Evolutionary conservation across 352 stramenopile species (phyloP).

Genomic region (Pythium brachiatum): DNA sequence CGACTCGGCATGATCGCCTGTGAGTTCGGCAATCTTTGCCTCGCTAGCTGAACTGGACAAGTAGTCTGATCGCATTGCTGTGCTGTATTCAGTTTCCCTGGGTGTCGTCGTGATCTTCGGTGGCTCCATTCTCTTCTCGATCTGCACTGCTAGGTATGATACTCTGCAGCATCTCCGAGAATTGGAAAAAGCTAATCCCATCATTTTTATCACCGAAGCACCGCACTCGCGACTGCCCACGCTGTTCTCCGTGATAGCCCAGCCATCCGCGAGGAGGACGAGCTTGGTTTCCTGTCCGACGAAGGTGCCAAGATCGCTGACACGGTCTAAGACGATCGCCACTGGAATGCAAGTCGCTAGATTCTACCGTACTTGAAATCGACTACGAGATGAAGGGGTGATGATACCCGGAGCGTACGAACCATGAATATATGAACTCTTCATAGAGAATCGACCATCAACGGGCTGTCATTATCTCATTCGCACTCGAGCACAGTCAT

Average conservation of each 20-base stretch:
- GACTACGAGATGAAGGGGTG: background rate
- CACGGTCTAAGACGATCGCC: constrained; percentile 43
- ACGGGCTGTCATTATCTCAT: too few species aligned
- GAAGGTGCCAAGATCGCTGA: constrained; percentile 67
- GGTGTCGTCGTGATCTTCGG: constrained; percentile 80
- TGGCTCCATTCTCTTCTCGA: constrained; percentile 85
- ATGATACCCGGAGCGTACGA: background rate
- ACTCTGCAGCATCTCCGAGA: background rate
- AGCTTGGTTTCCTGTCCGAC: constrained; percentile 73
- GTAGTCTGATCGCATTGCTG: background rate
- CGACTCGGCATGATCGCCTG: constrained; percentile 75
- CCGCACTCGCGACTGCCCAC: constrained; percentile 72
- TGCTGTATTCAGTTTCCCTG: constrained; percentile 48
- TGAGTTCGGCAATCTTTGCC: constrained; percentile 27
- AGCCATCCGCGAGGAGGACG: constrained; percentile 71
- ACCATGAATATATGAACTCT: constrained; percentile 1
- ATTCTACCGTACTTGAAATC: too few species aligned
- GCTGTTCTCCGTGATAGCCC: constrained; percentile 78
- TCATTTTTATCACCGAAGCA: constrained; percentile 28
- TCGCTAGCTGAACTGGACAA: background rate
- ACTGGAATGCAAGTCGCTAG: background rate
- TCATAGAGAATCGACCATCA: too few species aligned
- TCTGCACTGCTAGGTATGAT: constrained; percentile 76
- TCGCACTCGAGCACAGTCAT: too few species aligned
- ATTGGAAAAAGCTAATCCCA: background rate